Base-by-base conservation (phyloP, 164 flowering plant genomes). In the Taxillus chinensis region DNA sequence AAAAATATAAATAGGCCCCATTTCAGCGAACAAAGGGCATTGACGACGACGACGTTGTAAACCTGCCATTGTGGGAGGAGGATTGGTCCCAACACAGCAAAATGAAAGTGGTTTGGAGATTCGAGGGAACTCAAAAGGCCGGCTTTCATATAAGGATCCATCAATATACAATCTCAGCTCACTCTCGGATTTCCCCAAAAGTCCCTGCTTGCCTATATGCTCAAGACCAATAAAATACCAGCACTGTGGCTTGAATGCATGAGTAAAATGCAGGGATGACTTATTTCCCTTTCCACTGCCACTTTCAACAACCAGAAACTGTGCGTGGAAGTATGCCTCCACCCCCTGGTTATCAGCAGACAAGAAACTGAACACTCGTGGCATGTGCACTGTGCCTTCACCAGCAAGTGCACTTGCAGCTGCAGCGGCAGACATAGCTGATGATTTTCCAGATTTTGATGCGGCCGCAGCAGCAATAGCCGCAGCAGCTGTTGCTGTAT, bases 351-450 rank as follows among this genome's bases (percentile, higher is more conserved):
- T 95, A 79, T 95, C 99, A 69, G 97, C 86, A 68, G 99, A 87
- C 68, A 95, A 72, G 75, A 95, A 95, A 78, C 99, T 95, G 71
- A 87, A 95, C 56, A 95, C 66, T 5, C 99, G 81, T n/a, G 99
- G 99, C 99, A 95, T 95, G 76, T 95, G 97, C 17, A 86, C 90
- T 41, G 97, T 90, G 58, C 99, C 99, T 80, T 95, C 99, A 63
- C 99, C 99, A 53, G 97, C 99, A 71, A 95, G 90, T 42, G 96
- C 99, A 83, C 97, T 95, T 16, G 99, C 99, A 73, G 99, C 99
- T 60, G 97, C 97, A 55, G 99, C 99, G 72, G 99, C 99, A n/a
- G 99, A 91, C 93, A 95, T 81, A 7, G 95, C 86, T 43, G 99
- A 90, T 57, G 99, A 81, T 79, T 91, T 90, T 8, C 99, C 99